Conservation (phyloP, 1,284 basidiomycete species). For the Ustanciosporium gigantosporum region DNA sequence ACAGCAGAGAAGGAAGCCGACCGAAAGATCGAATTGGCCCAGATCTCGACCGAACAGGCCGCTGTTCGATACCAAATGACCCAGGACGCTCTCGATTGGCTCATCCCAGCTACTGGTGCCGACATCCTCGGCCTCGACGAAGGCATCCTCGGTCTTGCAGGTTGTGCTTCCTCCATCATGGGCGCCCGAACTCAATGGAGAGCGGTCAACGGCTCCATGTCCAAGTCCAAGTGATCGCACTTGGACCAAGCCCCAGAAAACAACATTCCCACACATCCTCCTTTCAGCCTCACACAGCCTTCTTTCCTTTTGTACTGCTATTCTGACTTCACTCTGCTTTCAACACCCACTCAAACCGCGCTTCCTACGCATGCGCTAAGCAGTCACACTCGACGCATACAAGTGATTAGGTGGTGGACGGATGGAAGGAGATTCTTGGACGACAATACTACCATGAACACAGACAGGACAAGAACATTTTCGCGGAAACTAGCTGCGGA, state of each 20-base stretch:
- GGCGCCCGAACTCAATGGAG: slow-evolving; percentile 59
- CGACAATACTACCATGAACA: no score
- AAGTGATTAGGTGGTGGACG: no score
- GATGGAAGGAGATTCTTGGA: no score
- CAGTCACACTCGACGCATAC: no score
- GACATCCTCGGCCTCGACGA: slow-evolving; percentile 82
- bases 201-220: slow-evolving; percentile 55
- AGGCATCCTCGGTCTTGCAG: slow-evolving; percentile 65
- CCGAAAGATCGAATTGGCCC: slow-evolving; percentile 68
- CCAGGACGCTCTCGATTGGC: slow-evolving; percentile 79
- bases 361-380: no score
- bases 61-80: slow-evolving; percentile 76
- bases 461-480: no score
- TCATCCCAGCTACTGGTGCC: slow-evolving; percentile 83
- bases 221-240: slow-evolving; percentile 42
- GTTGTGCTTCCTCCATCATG: slow-evolving; percentile 53
- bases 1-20: slow-evolving; percentile 72
- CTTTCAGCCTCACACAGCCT: no score
- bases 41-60: slow-evolving; percentile 70
- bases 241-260: background rate
- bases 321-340: no score
- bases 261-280: background rate
- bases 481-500: no score
- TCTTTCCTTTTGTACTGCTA: no score
- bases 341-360: no score